Evolutionary conservation across 129 eudicot species (phyloP).

Genomic region (Scalesia atractyloides): DNA sequence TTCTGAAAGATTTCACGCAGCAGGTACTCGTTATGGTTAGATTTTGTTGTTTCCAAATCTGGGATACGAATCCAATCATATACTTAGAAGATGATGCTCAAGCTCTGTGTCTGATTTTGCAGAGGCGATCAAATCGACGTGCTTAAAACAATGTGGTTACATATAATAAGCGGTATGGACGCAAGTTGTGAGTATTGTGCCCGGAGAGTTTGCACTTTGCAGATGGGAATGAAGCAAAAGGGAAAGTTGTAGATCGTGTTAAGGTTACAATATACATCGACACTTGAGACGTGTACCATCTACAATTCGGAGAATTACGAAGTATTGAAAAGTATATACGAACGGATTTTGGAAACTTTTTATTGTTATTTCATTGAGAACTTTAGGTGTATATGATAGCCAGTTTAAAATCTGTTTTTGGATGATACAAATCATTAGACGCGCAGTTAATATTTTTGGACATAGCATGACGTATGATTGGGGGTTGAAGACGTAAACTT

Average conservation of each 20-base stretch:
- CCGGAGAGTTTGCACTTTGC: background rate
- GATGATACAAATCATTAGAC: too few relatives aligned
- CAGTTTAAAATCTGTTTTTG: too few relatives aligned
- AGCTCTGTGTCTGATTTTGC: conserved; percentile 23
- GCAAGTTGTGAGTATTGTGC: background rate
- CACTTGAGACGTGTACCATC: background rate
- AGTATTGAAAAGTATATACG: background rate
- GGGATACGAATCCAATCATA: background rate
- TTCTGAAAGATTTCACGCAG: conserved; percentile 45
- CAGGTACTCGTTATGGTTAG: conserved; percentile 27
- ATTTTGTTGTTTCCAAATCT: background rate
- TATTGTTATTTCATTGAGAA: background rate
- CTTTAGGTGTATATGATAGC: background rate
- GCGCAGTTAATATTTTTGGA: too few relatives aligned
- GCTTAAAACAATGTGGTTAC: background rate
- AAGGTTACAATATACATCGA: background rate
- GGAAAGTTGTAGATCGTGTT: background rate
- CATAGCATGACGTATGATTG: too few relatives aligned
- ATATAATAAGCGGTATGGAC: background rate
- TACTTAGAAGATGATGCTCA: background rate
- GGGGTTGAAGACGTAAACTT: too few relatives aligned
- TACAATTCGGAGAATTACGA: background rate
- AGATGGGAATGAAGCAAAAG: background rate
- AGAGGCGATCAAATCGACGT: conserved; percentile 8
- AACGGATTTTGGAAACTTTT: background rate